Conservation (phyloP, 345 rosid genomes). For the Hibiscus trionum region DNA sequence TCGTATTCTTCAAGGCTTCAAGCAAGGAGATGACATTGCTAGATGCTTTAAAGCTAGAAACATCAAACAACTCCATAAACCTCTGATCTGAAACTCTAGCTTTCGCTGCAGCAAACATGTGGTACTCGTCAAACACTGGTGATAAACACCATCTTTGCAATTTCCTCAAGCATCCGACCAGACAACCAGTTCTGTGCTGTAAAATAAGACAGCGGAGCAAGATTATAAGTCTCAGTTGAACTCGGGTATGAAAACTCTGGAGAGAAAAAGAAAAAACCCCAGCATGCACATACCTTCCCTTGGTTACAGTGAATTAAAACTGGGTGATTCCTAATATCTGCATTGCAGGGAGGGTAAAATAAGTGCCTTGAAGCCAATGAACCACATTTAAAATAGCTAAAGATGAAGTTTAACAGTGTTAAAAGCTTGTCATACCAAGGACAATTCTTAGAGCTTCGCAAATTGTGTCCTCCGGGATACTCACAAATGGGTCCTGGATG, state of each 20-base stretch:
- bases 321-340: slow-evolving; percentile 89
- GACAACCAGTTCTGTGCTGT: slow-evolving; percentile 95
- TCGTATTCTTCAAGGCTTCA: slow-evolving; percentile 33
- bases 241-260: background rate
- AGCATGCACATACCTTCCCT: slow-evolving; percentile 61
- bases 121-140: slow-evolving; percentile 84
- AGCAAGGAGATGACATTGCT: slow-evolving; percentile 66
- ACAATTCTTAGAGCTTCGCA: slow-evolving; percentile 81
- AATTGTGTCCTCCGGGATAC: slow-evolving; percentile 68
- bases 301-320: slow-evolving; percentile 85
- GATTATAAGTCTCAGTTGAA: background rate
- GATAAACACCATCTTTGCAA: slow-evolving; percentile 85
- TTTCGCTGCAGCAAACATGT: slow-evolving; percentile 86
- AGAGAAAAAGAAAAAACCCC: background rate
- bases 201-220: slow-evolving; percentile 1
- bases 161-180: slow-evolving; percentile 93
- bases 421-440: slow-evolving; percentile 44
- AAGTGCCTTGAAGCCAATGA: slow-evolving; percentile 1
- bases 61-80: slow-evolving; percentile 87
- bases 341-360: slow-evolving; percentile 6
- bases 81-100: slow-evolving; percentile 88
- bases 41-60: slow-evolving; percentile 55
- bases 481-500: slow-evolving; percentile 73
- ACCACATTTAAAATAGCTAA: background rate
- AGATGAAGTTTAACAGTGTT: slow-evolving; percentile 1